Percentiles rank a stretch among this genome's conserved stretches.
Evolutionary conservation across 139 green algal genomes (phyloP).

Genomic region (Picochlorum sp.): DNA sequence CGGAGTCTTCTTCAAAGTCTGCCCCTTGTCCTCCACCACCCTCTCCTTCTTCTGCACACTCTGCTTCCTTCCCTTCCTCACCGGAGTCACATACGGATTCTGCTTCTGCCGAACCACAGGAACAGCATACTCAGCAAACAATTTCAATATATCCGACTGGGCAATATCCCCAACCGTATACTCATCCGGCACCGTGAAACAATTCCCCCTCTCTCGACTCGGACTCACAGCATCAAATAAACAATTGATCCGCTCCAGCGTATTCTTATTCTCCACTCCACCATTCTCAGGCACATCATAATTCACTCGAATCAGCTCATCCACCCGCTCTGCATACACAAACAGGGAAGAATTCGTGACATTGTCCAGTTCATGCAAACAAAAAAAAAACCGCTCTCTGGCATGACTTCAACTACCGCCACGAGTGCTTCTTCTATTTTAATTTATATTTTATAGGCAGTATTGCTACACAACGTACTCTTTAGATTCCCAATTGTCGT

Average conservation of each 20-base stretch:
- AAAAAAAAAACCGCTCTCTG: no score
- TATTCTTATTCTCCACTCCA: not conserved
- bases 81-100: not conserved
- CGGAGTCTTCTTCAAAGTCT: not conserved
- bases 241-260: not conserved
- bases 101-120: not conserved
- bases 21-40: not conserved
- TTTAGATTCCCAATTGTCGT: not conserved
- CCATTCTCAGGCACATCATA: not conserved
- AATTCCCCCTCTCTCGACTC: slow-evolving; percentile 1
- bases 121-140: slow-evolving; percentile 12
- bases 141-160: not conserved
- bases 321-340: slow-evolving; percentile 3
- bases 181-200: slow-evolving; percentile 7
- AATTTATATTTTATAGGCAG: no score
- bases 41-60: not conserved
- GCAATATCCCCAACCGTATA: not conserved
- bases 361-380: no score
- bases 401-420: no score
- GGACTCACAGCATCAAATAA: slow-evolving; percentile 5
- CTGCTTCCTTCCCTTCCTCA: not conserved
- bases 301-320: not conserved
- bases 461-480: not conserved
- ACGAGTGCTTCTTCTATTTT: no score
- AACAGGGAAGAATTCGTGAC: no score